Evolutionary conservation across 257 asterid species (phyloP), one percentile per base, ranked within the genome.

Genomic region (Avicennia marina): DNA sequence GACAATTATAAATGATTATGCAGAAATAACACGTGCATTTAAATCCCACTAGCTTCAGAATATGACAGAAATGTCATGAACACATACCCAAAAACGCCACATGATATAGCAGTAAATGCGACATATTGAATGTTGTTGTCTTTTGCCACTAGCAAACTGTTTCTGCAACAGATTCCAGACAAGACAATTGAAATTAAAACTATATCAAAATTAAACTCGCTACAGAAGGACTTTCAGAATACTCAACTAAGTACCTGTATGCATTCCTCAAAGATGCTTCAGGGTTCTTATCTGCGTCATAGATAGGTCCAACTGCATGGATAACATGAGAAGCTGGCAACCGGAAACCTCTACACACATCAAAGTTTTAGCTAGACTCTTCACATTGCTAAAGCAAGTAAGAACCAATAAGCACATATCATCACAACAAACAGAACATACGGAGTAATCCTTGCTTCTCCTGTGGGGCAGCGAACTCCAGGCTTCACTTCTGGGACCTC

Each of bases 371-470:
- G 69, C 57, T 66, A 20, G 29, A 15, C 44, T 48, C 62, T 56
- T 57, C 63, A 47, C 1, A 58, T 57, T 41, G 15, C 27, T n/a
- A n/a, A n/a, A n/a, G n/a, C n/a, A n/a, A n/a, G n/a, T n/a, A n/a
- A n/a, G n/a, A n/a, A n/a, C n/a, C n/a, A n/a, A n/a, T n/a, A n/a
- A n/a, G n/a, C n/a, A n/a, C n/a, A n/a, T n/a, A n/a, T n/a, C n/a
- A 29, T 11, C 10, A 0, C 13, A 36, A 11, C 13, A 16, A 2
- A 43, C 11, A 65, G 33, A 20, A 66, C 81, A 26, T 78, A 89
- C 99, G 57, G 87, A 11, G 99, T 89, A 75, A 93, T 89, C 73
- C 89, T 89, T 38, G 99, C 99, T 93, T 93, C 96, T 67, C 99
- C 99, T 7, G 88, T 80, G 58, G 99, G 99, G 69, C 98, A 93